These are phyloP conservation scores for Apiospora phragmitis DNA, from an alignment of 2,329 filamentous ascomycete genomes.

Conservation along the genomic window DNA sequence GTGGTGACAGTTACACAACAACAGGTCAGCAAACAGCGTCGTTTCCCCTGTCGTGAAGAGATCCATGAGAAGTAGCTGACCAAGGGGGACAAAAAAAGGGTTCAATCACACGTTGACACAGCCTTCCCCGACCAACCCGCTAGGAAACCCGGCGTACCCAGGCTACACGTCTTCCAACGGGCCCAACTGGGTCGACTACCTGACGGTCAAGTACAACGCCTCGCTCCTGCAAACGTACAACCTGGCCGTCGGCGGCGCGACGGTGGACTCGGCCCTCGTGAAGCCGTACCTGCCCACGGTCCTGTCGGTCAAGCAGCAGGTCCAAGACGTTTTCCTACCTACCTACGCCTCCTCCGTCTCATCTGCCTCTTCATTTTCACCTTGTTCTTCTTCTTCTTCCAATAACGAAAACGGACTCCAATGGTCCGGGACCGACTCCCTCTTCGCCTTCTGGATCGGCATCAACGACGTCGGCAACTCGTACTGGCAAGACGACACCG, in stretches of 20 bases:
- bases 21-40: constrained; percentile 21
- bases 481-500: constrained; percentile 36
- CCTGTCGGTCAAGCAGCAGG: constrained; percentile 51
- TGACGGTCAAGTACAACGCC: constrained; percentile 47
- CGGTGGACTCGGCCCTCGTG: constrained; percentile 52
- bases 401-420: constrained; percentile 11
- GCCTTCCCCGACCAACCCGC: constrained; percentile 54
- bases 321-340: constrained; percentile 42
- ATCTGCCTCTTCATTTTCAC: no score
- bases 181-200: constrained; percentile 52
- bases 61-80: neutral
- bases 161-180: constrained; percentile 51
- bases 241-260: constrained; percentile 55
- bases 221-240: constrained; percentile 51
- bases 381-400: constrained; percentile 35
- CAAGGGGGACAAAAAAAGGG: constrained; percentile 33
- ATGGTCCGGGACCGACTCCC: constrained; percentile 38
- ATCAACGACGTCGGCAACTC: constrained; percentile 57
- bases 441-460: constrained; percentile 54
- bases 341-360: constrained; percentile 33
- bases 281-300: constrained; percentile 47
- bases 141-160: constrained; percentile 62
- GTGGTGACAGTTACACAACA: constrained; percentile 35
- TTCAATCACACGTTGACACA: constrained; percentile 54
- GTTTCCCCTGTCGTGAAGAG: neutral